Conservation (phyloP, 2,329 filamentous ascomycete genomes). For the Ophiosphaerella korrae region DNA sequence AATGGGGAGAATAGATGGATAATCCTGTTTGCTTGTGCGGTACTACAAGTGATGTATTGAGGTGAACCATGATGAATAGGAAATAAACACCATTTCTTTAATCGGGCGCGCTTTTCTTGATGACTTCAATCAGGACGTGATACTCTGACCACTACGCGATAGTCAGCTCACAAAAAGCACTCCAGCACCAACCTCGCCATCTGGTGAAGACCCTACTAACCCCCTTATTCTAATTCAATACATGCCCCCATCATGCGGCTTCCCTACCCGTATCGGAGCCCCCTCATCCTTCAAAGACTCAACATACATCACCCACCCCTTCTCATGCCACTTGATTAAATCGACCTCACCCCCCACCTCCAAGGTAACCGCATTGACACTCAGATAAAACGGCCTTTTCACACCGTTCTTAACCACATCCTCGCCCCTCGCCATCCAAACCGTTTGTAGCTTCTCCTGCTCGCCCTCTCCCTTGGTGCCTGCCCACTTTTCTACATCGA, state of each 20-base stretch:
- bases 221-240: constrained; percentile 3
- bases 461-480: constrained; percentile 11
- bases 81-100: too few relatives aligned
- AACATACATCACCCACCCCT: constrained; percentile 40
- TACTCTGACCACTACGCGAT: too few relatives aligned
- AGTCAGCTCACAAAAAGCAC: too few relatives aligned
- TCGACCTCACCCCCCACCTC: constrained; percentile 33
- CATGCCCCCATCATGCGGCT: constrained; percentile 15
- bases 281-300: constrained; percentile 19
- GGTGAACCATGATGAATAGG: too few relatives aligned
- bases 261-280: neutral
- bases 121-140: too few relatives aligned
- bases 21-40: too few relatives aligned
- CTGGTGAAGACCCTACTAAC: neutral
- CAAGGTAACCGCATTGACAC: constrained; percentile 42
- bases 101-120: too few relatives aligned
- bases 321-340: constrained; percentile 41
- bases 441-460: constrained; percentile 21
- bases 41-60: too few relatives aligned
- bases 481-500: constrained; percentile 30
- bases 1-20: too few relatives aligned
- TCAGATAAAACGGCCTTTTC: constrained; percentile 33
- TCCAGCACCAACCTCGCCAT: too few relatives aligned
- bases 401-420: constrained; percentile 7
- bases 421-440: constrained; percentile 27